Percentiles rank a stretch among this genome's conserved stretches.
Conservation (phyloP, 257 asterid species). For the Ligustrum vulgare region DNA sequence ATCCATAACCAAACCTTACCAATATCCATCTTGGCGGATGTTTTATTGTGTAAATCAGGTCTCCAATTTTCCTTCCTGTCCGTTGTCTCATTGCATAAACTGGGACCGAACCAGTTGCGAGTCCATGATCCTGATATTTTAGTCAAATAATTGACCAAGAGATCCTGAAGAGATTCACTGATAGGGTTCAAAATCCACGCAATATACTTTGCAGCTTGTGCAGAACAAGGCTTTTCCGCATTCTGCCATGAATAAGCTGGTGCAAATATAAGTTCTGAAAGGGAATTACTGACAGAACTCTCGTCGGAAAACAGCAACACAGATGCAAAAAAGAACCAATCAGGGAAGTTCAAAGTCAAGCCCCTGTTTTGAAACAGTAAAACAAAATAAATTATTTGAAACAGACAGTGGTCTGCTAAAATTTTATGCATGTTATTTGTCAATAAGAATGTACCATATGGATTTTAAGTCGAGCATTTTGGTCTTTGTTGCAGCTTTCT, state of each 20-base stretch:
- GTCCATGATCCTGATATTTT: conserved; percentile 49
- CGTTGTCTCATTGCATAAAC: conserved; percentile 27
- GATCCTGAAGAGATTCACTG: conserved; percentile 39
- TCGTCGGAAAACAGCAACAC: conserved; percentile 50
- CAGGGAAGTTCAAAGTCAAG: conserved; percentile 63
- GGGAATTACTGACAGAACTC: conserved; percentile 24
- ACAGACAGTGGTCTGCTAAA: conserved; percentile 24
- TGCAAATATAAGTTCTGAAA: conserved; percentile 21
- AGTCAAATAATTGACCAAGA: conserved; percentile 43
- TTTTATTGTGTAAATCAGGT: conserved; percentile 29
- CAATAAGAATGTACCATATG: conserved; percentile 49
- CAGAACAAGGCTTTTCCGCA: conserved; percentile 34
- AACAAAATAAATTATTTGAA: conserved; percentile 11
- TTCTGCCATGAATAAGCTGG: conserved; percentile 27
- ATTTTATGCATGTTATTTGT: conserved; percentile 9
- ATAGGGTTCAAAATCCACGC: conserved; percentile 73
- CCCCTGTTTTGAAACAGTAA: conserved; percentile 47
- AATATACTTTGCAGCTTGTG: conserved; percentile 57
- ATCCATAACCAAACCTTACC: conserved; percentile 47
- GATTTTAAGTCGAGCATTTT: conserved; percentile 57
- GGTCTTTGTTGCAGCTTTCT: conserved; percentile 36
- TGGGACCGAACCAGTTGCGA: conserved; percentile 31
- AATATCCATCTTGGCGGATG: conserved; percentile 32
- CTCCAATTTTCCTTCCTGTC: conserved; percentile 31
- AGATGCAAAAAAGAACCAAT: conserved; percentile 71